Conservation (phyloP, 2,329 filamentous ascomycete species). For the Fusarium napiforme region DNA sequence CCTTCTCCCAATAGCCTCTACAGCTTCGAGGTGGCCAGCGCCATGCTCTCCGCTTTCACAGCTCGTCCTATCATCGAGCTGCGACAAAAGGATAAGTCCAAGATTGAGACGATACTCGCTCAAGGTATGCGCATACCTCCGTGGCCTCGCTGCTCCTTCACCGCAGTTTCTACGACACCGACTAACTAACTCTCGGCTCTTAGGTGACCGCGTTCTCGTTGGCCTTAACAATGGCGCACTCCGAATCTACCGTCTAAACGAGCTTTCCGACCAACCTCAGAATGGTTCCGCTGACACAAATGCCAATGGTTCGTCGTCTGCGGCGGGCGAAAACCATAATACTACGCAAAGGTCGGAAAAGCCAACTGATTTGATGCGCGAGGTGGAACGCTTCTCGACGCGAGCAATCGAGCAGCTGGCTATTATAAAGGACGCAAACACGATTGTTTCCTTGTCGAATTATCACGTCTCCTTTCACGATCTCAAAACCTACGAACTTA, state of each 20-base stretch:
- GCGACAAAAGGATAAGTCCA: conserved; percentile 92
- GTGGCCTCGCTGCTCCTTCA: not conserved
- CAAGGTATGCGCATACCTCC: conserved; percentile 69
- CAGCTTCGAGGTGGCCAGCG: conserved; percentile 57
- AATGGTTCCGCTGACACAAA: conserved; percentile 49
- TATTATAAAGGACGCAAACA: conserved; percentile 93
- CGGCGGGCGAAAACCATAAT: conserved; percentile 44
- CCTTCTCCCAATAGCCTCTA: conserved; percentile 43
- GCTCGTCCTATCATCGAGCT: conserved; percentile 98
- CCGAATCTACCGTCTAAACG: conserved; percentile 91
- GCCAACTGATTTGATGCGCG: conserved; percentile 85
- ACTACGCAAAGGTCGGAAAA: conserved; percentile 53
- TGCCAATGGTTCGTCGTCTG: conserved; percentile 42
- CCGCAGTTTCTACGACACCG: not conserved
- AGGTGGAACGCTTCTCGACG: conserved; percentile 93
- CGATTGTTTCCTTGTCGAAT: conserved; percentile 90
- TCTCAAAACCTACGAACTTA: conserved; percentile 82
- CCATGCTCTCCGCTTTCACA: conserved; percentile 97
- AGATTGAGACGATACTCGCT: conserved; percentile 94
- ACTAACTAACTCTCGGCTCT: conserved; percentile 16
- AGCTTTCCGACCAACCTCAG: conserved; percentile 57
- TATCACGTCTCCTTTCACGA: conserved; percentile 91
- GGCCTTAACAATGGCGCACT: conserved; percentile 90
- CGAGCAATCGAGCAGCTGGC: conserved; percentile 93
- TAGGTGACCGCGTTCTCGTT: conserved; percentile 89